Evolutionary conservation across 2,329 filamentous ascomycete species (phyloP), one percentile per base, ranked within the genome.

Genomic region (Penicillium sp.): DNA sequence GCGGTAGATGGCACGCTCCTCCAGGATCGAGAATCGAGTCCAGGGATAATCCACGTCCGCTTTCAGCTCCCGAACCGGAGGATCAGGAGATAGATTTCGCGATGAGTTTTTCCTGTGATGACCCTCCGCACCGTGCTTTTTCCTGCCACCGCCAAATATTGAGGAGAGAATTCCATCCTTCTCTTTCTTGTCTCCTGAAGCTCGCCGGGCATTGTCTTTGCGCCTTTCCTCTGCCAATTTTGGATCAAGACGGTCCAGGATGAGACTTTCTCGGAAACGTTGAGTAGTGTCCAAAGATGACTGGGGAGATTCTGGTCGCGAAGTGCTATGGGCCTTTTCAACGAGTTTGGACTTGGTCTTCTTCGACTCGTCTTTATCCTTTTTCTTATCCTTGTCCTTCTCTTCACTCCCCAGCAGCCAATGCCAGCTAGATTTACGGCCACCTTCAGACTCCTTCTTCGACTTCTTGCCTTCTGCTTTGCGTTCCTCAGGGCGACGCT

Each of bases 1-100:
- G 44, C 92, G 80, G 66, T 98, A 98, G 42, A 98, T 98, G 13
- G 92, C 92, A 42, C 92, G 78, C 68, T 98, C 92, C 64, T 96
- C 90, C 37, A 95, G 72, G 37, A 98, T 90, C 9, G 88, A 88
- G 57, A 96, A 98, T 29, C 92, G 76, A 1, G 88, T 92, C 85
- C 92, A 98, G 52, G 88, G 85, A 65, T 95, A 98, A 64, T 96
- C 90, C 46, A 95, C 76, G 57, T 96, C 90, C 3, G 92, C 84
- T 48, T 80, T 82, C 37, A 94, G 70, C 23, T 82, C 74, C 34
- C 83, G 80, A 47, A 79, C 79, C 1, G 76, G 74, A n/a, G 82
- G 82, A 28, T 95, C 88, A 2, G 90, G 89, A 0, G 89, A 94
- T 6, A 86, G 69, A 4, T 82, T 79, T 37, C 87, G 79, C 32